These are phyloP conservation scores for Saxophila tyrrhenica DNA, from an alignment of 495 filamentous ascomycete species.

Conservation along the genomic window DNA sequence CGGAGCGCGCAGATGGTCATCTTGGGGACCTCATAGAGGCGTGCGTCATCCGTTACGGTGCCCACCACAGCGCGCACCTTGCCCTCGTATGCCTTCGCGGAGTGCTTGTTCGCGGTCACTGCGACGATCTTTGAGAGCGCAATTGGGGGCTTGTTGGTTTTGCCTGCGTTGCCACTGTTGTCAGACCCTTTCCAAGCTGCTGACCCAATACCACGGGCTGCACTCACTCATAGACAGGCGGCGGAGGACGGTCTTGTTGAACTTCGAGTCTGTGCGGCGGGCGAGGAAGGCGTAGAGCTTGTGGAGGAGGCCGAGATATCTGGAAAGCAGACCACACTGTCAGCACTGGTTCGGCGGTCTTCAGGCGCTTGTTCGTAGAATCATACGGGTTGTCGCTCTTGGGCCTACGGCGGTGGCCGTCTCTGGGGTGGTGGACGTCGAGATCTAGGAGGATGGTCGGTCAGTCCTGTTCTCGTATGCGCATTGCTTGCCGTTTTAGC, in stretches of 20 bases:
- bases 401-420: slow-evolving; percentile 82
- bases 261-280: slow-evolving; percentile 87
- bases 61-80: slow-evolving; percentile 90
- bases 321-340: neutral
- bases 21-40: slow-evolving; percentile 79
- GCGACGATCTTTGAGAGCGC: slow-evolving; percentile 80
- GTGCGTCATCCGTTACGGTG: slow-evolving; percentile 94
- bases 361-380: slow-evolving; percentile 40
- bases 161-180: neutral
- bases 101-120: slow-evolving; percentile 47
- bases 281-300: slow-evolving; percentile 98
- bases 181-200: no score
- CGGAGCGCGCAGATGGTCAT: slow-evolving; percentile 81
- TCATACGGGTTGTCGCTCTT: slow-evolving; percentile 81
- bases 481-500: neutral
- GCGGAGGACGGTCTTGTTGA: slow-evolving; percentile 95
- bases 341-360: neutral
- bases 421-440: slow-evolving; percentile 72
- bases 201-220: slow-evolving; percentile 1
- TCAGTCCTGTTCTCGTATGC: neutral
- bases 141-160: slow-evolving; percentile 74
- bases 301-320: slow-evolving; percentile 72
- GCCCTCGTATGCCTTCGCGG: slow-evolving; percentile 56
- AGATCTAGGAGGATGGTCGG: slow-evolving; percentile 37
- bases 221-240: slow-evolving; percentile 48